Percentiles rank a stretch among this genome's conserved stretches.
Evolutionary conservation across 495 filamentous ascomycete species (phyloP).

Genomic region (Aspergillus bertholletiae): DNA sequence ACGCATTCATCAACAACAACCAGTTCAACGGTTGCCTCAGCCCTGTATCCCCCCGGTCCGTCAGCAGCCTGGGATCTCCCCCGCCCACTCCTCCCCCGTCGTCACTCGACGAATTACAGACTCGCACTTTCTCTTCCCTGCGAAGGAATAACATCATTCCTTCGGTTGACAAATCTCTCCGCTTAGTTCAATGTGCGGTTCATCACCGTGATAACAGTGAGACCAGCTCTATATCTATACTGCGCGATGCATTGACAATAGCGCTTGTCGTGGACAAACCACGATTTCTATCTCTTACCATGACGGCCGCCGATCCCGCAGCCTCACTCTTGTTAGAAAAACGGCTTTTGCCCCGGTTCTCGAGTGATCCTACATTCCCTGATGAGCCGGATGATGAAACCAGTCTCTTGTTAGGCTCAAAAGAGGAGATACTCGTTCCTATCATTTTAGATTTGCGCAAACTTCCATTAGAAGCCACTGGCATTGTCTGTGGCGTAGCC

Average conservation of each 20-base stretch:
- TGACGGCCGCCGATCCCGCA: slow-evolving; percentile 80
- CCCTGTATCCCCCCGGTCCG: slow-evolving; percentile 25
- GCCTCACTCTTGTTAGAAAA: slow-evolving; percentile 76
- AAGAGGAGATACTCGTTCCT: slow-evolving; percentile 76
- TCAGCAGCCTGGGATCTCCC: slow-evolving; percentile 34
- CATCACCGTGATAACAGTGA: slow-evolving; percentile 47
- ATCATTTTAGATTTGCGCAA: slow-evolving; percentile 83
- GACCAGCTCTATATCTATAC: slow-evolving; percentile 42
- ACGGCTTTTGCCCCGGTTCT: slow-evolving; percentile 56
- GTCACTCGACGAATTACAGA: slow-evolving; percentile 73
- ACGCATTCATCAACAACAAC: slow-evolving; percentile 59
- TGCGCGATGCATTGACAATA: slow-evolving; percentile 40
- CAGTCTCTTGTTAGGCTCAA: slow-evolving; percentile 68
- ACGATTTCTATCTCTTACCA: slow-evolving; percentile 78
- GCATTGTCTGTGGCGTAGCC: slow-evolving; percentile 90
- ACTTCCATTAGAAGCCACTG: slow-evolving; percentile 83
- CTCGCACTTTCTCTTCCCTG: slow-evolving; percentile 73
- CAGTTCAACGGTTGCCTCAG: slow-evolving; percentile 20
- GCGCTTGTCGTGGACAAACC: slow-evolving; percentile 63
- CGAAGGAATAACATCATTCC: slow-evolving; percentile 72
- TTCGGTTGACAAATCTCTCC: slow-evolving; percentile 61
- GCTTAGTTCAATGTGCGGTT: slow-evolving; percentile 81
- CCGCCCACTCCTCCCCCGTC: slow-evolving; percentile 75
- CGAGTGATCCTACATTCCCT: slow-evolving; percentile 41
- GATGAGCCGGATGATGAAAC: slow-evolving; percentile 43